Evolutionary conservation across 495 filamentous ascomycete species (phyloP).

Genomic region (Penicillium ucsense): DNA sequence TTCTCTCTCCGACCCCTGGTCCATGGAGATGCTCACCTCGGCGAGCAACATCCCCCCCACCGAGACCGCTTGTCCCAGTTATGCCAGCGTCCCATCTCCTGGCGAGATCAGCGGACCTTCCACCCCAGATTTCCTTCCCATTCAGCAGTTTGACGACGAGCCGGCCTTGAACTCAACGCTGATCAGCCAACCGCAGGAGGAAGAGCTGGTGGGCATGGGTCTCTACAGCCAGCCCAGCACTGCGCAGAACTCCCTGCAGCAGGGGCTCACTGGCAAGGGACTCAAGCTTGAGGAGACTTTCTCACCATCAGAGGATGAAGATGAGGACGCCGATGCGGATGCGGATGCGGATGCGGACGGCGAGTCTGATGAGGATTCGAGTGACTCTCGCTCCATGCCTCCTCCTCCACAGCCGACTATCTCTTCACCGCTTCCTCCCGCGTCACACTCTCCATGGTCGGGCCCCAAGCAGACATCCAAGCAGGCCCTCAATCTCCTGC

Average conservation of each 20-base stretch:
- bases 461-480: conserved; percentile 21
- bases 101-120: conserved; percentile 42
- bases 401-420: conserved; percentile 1
- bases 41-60: conserved; percentile 27
- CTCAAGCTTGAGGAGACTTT: conserved; percentile 79
- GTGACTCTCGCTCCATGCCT: conserved; percentile 13
- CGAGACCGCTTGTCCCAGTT: conserved; percentile 23
- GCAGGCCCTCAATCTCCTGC: conserved; percentile 26
- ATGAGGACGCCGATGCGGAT: conserved; percentile 43
- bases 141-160: conserved; percentile 31
- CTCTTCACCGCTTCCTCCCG: background rate
- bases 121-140: conserved; percentile 50
- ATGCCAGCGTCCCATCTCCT: conserved; percentile 32
- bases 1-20: conserved; percentile 25
- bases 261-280: conserved; percentile 50
- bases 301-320: conserved; percentile 60
- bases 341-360: conserved; percentile 10
- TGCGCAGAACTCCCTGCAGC: conserved; percentile 37
- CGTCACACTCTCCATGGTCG: conserved; percentile 6
- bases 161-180: conserved; percentile 20
- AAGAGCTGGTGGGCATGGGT: conserved; percentile 75
- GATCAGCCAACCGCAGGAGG: conserved; percentile 38
- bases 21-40: conserved; percentile 32
- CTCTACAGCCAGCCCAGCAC: conserved; percentile 62
- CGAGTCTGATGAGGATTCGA: conserved; percentile 13